Conservation (phyloP, 805 yeast species). For the Saccharomycopsis lassenensis region DNA sequence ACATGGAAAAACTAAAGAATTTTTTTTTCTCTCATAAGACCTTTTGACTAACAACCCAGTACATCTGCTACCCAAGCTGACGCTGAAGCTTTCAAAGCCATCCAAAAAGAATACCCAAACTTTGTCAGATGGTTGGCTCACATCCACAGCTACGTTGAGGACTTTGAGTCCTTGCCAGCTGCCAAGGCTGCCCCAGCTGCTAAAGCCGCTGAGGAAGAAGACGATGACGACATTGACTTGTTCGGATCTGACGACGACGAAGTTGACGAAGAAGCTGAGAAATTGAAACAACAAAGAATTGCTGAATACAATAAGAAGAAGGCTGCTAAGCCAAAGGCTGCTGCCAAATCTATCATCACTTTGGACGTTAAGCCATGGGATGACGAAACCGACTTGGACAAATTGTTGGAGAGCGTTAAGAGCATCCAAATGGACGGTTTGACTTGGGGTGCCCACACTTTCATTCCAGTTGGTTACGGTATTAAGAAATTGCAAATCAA, state of each 20-base stretch:
- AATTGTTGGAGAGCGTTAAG: conserved; percentile 80
- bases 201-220: conserved; percentile 51
- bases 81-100: conserved; percentile 88
- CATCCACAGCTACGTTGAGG: conserved; percentile 86
- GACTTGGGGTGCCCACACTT: conserved; percentile 96
- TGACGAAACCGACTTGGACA: conserved; percentile 94
- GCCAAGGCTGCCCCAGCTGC: conserved; percentile 38
- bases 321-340: conserved; percentile 97
- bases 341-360: conserved; percentile 96
- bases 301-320: conserved; percentile 97
- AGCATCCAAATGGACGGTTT: conserved; percentile 84
- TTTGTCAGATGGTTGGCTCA: conserved; percentile 98
- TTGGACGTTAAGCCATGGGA: conserved; percentile 99
- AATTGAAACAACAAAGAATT: conserved; percentile 92
- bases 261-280: conserved; percentile 95
- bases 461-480: conserved; percentile 98
- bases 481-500: conserved; percentile 98
- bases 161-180: conserved; percentile 74
- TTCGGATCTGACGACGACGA: conserved; percentile 88
- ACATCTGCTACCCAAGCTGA: conserved; percentile 92
- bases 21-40: not conserved
- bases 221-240: conserved; percentile 85
- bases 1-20: conserved; percentile 8
- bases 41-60: conserved; percentile 29
- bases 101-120: conserved; percentile 84